phyloP scores from a whole-genome alignment of 2,329 filamentous ascomycete species.

The Neobulgaria alba region DNA sequence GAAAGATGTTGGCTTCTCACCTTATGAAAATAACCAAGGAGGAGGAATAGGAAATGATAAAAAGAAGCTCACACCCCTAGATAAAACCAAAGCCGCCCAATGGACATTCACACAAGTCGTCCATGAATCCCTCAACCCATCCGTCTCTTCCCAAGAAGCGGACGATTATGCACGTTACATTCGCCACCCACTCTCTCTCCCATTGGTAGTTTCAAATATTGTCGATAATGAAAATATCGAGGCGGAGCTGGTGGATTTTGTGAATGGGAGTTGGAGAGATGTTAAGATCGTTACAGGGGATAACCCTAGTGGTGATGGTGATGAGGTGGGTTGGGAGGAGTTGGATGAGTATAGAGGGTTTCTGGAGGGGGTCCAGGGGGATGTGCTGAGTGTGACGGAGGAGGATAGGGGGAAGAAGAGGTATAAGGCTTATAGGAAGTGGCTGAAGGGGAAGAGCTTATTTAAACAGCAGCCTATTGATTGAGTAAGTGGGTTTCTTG shows the following conservation, averaged over 20 bases:
- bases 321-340: conserved; percentile 2
- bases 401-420: conserved; percentile 87
- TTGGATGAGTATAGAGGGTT: conserved; percentile 64
- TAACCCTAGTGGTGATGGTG: conserved; percentile 7
- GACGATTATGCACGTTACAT: conserved; percentile 87
- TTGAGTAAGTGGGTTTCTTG: too few species aligned
- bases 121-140: conserved; percentile 75
- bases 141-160: conserved; percentile 65
- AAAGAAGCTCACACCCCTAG: conserved; percentile 50
- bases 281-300: conserved; percentile 27
- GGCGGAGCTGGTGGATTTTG: conserved; percentile 71
- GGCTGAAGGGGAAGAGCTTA: conserved; percentile 87
- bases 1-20: conserved; percentile 34
- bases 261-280: conserved; percentile 57
- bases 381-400: conserved; percentile 78
- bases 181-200: conserved; percentile 78
- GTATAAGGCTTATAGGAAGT: conserved; percentile 94
- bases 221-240: conserved; percentile 43
- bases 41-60: conserved; percentile 27
- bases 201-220: conserved; percentile 65
- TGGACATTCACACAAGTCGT: conserved; percentile 86
- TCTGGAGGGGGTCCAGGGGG: conserved; percentile 60
- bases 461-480: conserved; percentile 78
- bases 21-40: not conserved
- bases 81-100: conserved; percentile 76